phyloP scores from a whole-genome alignment of 139 green algal species.

The Chlamydomonas sphaeroides region DNA sequence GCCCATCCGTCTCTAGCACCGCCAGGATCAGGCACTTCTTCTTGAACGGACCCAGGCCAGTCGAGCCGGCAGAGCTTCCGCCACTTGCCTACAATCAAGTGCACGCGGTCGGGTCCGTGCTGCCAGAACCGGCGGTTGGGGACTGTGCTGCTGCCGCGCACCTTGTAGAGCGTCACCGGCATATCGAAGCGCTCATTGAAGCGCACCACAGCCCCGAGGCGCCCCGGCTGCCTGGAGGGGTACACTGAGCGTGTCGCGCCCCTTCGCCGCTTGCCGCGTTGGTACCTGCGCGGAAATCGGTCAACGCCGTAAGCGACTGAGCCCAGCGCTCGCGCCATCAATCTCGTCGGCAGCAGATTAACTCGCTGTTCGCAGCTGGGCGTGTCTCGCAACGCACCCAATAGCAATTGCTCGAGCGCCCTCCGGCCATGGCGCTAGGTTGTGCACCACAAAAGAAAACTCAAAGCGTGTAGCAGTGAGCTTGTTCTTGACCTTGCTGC shows the following conservation, averaged over 20 bases:
- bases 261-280: constrained; percentile 66
- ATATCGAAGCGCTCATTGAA: constrained; percentile 73
- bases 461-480: constrained; percentile 59
- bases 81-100: constrained; percentile 2
- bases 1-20: constrained; percentile 68
- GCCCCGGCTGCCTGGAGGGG: constrained; percentile 44
- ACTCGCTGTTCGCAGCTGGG: too few species aligned
- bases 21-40: constrained; percentile 82
- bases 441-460: constrained; percentile 63
- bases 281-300: constrained; percentile 51
- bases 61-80: too few species aligned
- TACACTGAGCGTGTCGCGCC: constrained; percentile 64
- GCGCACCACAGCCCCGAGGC: constrained; percentile 58
- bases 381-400: too few species aligned
- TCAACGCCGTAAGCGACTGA: too few species aligned
- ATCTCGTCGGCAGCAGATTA: too few species aligned
- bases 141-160: too few species aligned
- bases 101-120: too few species aligned
- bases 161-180: constrained; percentile 69
- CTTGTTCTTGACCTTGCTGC: constrained; percentile 58
- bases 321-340: too few species aligned
- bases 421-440: constrained; percentile 64
- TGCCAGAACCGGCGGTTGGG: too few species aligned
- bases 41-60: constrained; percentile 70
- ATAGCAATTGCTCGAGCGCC: constrained; percentile 57